phyloP scores from a whole-genome alignment of 805 yeast genomes.

The Metschnikowia noctiluminum region DNA sequence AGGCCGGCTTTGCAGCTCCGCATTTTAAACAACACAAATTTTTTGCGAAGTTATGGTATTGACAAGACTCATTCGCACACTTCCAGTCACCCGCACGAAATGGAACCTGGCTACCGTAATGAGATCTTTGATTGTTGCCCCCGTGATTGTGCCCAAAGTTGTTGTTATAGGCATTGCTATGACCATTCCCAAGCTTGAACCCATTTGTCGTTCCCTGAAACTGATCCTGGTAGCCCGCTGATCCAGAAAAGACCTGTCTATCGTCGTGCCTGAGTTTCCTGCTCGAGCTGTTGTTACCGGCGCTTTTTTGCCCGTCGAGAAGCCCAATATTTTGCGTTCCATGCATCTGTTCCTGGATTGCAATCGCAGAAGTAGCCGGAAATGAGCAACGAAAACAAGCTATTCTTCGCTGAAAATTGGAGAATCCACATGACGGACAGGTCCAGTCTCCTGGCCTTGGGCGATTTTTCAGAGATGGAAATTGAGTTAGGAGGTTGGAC shows the following conservation, averaged over 20 bases:
- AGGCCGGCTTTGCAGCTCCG: slow-evolving; percentile 61
- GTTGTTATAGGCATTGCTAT: slow-evolving; percentile 6
- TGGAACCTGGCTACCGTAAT: slow-evolving; percentile 60
- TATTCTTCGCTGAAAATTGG: slow-evolving; percentile 89
- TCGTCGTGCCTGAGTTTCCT: slow-evolving; percentile 15
- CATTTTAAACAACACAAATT: slow-evolving; percentile 84
- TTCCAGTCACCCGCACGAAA: slow-evolving; percentile 98
- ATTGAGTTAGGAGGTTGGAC: slow-evolving; percentile 74
- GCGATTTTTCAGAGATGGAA: slow-evolving; percentile 79
- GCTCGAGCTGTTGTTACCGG: not conserved
- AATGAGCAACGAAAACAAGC: slow-evolving; percentile 92
- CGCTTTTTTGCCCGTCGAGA: not conserved
- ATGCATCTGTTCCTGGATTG: slow-evolving; percentile 62
- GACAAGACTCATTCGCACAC: slow-evolving; percentile 73
- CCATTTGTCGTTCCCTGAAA: slow-evolving; percentile 7
- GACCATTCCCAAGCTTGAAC: slow-evolving; percentile 16
- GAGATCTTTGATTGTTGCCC: slow-evolving; percentile 16
- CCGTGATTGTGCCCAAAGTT: slow-evolving; percentile 16
- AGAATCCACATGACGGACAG: slow-evolving; percentile 95
- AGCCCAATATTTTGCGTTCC: slow-evolving; percentile 13
- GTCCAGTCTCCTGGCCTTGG: slow-evolving; percentile 98
- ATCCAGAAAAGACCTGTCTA: slow-evolving; percentile 9
- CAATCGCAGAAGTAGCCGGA: slow-evolving; percentile 73
- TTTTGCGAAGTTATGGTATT: slow-evolving; percentile 90
- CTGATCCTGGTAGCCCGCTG: slow-evolving; percentile 14